Base-by-base conservation (phyloP, 805 yeast species). In the Myxozyma neglecta region DNA sequence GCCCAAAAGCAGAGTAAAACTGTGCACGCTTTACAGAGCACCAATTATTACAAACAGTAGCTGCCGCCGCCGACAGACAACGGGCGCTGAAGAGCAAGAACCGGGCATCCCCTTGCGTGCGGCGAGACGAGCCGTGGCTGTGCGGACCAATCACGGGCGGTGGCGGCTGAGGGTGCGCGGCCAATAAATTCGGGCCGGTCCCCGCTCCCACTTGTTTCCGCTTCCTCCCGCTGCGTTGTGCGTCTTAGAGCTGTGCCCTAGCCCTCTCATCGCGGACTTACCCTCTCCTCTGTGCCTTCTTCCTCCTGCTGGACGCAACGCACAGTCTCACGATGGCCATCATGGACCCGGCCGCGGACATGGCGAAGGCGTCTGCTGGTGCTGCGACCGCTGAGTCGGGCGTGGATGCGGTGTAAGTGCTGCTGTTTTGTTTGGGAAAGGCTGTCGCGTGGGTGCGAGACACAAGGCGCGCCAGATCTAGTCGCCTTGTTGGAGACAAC, bases 321-420 rank as follows among this genome's bases (percentile, higher is more conserved):
- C 50, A 42, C 50, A 24, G 29, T 24, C 5, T 14, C 53, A 16
- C 16, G 48, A 56, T 57, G 60, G 60, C 63, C 34, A 44, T 54
- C 47, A 52, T 54, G 54, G 65, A 62, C 54, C 56, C 59, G 39
- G 50, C 50, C n/a, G 55, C 48, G 39, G 51, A 52, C 37, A 44
- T 53, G 35, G 55, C 40, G 45, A 42, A 52, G 45, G 39, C 54
- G 29, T 36, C 54, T 16, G 53, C 42, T 14, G 16, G 36, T 49
- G 51, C 47, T 53, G 39, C 46, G 32, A 40, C 61, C 32, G 40
- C 46, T 29, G 40, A 53, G 46, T 43, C 35, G 14, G 51, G 48
- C 13, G 43, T 36, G 34, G 56, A 40, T 51, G 48, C 40, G n/a
- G 57, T 50, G 57, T 53, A 42, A 39, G 53, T 53, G 16, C 14